These are phyloP conservation scores for Backusella australiensis DNA, from an alignment of 192 early-diverging fungal genomes.

Conservation along the genomic window DNA sequence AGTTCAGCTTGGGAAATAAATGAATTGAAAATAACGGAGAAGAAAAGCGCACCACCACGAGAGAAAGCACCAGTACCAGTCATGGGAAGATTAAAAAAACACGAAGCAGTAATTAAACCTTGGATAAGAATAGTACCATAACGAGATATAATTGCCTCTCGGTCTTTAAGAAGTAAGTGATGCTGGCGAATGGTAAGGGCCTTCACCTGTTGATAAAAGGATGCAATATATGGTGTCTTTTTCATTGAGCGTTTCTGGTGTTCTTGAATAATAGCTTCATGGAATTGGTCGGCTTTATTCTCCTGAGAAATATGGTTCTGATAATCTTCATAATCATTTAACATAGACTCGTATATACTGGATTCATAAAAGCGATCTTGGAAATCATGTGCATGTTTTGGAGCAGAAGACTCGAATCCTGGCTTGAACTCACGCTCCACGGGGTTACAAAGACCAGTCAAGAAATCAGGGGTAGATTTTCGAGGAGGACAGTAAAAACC, in stretches of 20 bases:
- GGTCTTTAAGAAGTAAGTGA: constrained; percentile 58
- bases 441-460: constrained; percentile 67
- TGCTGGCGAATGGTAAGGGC: constrained; percentile 60
- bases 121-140: constrained; percentile 52
- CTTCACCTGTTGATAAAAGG: constrained; percentile 60
- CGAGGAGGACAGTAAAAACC: constrained; percentile 63
- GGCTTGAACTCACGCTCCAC: constrained; percentile 46
- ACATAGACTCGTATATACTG: constrained; percentile 31
- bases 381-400: constrained; percentile 62
- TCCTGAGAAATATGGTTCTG: constrained; percentile 23
- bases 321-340: constrained; percentile 44
- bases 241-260: constrained; percentile 50
- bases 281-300: constrained; percentile 33
- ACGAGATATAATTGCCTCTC: constrained; percentile 50
- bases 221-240: constrained; percentile 61
- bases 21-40: constrained; percentile 50
- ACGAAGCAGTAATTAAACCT: constrained; percentile 69
- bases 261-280: constrained; percentile 50
- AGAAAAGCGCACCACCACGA: constrained; percentile 76
- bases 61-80: constrained; percentile 68
- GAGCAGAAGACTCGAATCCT: constrained; percentile 56
- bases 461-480: constrained; percentile 71
- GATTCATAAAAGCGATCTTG: constrained; percentile 53
- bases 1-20: constrained; percentile 69
- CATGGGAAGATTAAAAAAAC: constrained; percentile 60